Base-by-base conservation (phyloP, 2,329 filamentous ascomycete genomes). In the Arachnopeziza araneosa region DNA sequence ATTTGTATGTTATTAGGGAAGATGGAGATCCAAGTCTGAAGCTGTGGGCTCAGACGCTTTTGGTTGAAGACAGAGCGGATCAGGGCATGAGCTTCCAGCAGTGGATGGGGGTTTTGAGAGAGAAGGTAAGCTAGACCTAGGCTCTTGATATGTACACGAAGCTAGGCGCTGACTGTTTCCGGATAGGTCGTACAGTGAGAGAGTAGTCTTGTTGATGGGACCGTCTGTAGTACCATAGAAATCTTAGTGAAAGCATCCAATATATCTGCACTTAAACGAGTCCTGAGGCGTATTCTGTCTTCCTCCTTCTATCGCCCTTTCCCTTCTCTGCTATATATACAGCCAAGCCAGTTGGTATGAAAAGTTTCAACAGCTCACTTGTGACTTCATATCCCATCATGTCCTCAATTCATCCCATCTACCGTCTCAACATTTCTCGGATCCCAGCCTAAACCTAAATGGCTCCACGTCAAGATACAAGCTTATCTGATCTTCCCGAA, bases 1-100 rank as follows among this genome's bases (percentile, higher is more conserved):
- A 96, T 70, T 79, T 99, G 59, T 99, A 98, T 73, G 83, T 98
- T 68, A 89, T 98, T 63, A 87, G 93, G 69, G 93, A 98, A 75
- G 95, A 98, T 71, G 95, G 95, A 56, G 95, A 99, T 77, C 95
- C 95, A 32, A 93, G 90, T 70, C 79, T 99, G 74, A 93, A 96
- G 77, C 79, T 98, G 64, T 99, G 95, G 95, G 95, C 95, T 52
- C 93, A 97, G 80, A 97, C 95, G 51, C 80, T 98, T 75, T 79
- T 99, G 69, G 89, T 99, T 53, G 95, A 99, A 76, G 95, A 99
- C 76, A 83, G 93, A 66, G 91, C 93, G 58, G 95, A 99, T 73
- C 92, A 97, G 77, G 89, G 92, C 55, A 87, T 96, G 77, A 96
- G 93, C 73, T 87, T 95, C 71, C 88, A 88, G 69, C 93, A 98